Base-by-base conservation (phyloP, 179 eudicot genomes). In the Silene vulgaris region DNA sequence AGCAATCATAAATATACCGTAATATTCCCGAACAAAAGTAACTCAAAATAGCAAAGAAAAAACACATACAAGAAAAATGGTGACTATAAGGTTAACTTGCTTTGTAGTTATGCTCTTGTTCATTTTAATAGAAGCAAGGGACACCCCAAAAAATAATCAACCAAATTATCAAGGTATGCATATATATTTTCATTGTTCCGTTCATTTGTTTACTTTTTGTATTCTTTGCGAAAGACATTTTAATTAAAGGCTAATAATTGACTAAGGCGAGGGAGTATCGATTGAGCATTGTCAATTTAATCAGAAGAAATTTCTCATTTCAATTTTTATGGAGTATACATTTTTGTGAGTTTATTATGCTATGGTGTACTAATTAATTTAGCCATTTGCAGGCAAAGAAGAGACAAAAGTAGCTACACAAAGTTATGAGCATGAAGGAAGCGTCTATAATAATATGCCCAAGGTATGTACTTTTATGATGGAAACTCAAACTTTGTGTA, bases 61-160 rank as follows among this genome's bases (percentile, higher is more conserved):
- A 76, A 37, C n/a, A 11, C 1, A 1, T 7, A 8, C 32, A 19
- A 69, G 72, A 65, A 71, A 32, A 71, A 86, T 87, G 87, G 72
- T 69, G n/a, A 21, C 76, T 66, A 80, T 75, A 65, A 84, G 78
- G 78, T 54, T 77, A 19, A 72, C 21, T 56, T 13, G 43, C 86
- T 81, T 84, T 64, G 16, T 77, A 14, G 68, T 84, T 37, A 74
- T 72, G 79, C 37, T 83, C 43, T 7, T 82, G 85, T 68, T 86
- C 57, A 50, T 76, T 77, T 75, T 82, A 29, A 74, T 79, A 40
- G 82, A 84, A 76, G 80, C 82, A 68, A 79, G 76, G 60, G 68
- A 78, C 54, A 65, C 74, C 74, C 29, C 64, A 68, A 76, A 61
- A 0, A 60, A 74, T 73, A 78, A 81, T 64, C 80, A 56, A 9